phyloP scores from a whole-genome alignment of 2,329 filamentous ascomycete species.

The Colletotrichum spinosum region DNA sequence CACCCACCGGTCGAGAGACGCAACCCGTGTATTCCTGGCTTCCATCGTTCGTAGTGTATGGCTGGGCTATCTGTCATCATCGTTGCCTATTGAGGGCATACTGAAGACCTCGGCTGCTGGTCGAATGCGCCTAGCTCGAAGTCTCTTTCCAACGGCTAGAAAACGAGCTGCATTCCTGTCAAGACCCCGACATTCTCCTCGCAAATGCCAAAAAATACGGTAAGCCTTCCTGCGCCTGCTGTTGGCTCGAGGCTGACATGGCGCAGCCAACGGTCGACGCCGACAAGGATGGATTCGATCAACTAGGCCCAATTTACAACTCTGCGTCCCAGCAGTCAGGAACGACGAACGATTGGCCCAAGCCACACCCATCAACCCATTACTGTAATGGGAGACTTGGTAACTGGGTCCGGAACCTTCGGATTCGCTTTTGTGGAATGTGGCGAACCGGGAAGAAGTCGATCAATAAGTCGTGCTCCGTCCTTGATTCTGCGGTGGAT shows the following conservation, averaged over 20 bases:
- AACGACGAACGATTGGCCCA: constrained; percentile 17
- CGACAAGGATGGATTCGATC: constrained; percentile 2
- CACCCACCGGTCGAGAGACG: too few species aligned
- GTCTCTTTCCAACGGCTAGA: not conserved
- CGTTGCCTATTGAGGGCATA: too few species aligned
- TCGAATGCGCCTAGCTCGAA: too few species aligned
- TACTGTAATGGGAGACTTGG: not conserved
- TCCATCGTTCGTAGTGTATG: too few species aligned
- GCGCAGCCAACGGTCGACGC: constrained; percentile 23
- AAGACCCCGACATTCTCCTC: not conserved
- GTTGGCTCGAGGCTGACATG: constrained; percentile 24
- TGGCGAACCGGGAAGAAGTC: not conserved
- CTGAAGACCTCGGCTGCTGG: too few species aligned
- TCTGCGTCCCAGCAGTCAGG: not conserved
- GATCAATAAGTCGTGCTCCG: too few species aligned
- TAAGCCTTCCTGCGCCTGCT: not conserved
- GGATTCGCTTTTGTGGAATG: constrained; percentile 8
- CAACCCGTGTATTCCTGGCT: too few species aligned
- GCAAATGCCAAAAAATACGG: not conserved
- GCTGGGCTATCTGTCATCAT: too few species aligned
- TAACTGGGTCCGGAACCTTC: constrained; percentile 24
- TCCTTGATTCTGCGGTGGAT: too few species aligned
- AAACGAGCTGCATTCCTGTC: constrained; percentile 1
- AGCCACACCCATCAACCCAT: constrained; percentile 15
- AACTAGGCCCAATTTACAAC: not conserved